A percentile compares a stretch with the other conserved stretches of the same genome.
Conservation (phyloP, 192 early-diverging fungal genomes). For the Phycomyces nitens region DNA sequence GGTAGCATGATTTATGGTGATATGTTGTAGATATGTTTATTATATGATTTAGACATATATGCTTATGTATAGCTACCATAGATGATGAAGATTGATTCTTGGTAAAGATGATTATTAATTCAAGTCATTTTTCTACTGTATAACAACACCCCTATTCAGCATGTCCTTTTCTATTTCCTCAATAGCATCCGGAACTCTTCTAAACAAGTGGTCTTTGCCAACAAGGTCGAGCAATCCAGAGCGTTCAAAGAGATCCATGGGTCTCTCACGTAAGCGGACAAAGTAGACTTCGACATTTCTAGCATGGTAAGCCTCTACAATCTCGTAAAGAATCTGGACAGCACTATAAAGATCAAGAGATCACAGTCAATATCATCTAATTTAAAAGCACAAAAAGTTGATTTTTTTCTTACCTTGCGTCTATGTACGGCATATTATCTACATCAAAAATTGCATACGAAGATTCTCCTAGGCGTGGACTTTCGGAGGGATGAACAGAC, state of each 20-base stretch:
- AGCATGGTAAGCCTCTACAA: constrained; percentile 80
- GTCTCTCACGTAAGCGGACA: constrained; percentile 77
- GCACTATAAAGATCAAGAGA: constrained; percentile 15
- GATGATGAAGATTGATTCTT: no score
- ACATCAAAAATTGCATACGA: constrained; percentile 89
- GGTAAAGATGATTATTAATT: no score
- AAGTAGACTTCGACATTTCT: constrained; percentile 87
- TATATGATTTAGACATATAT: no score
- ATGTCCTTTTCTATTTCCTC: constrained; percentile 27
- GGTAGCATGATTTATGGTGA: no score
- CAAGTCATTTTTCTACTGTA: not conserved
- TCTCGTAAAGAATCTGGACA: constrained; percentile 79
- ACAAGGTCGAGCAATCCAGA: constrained; percentile 62
- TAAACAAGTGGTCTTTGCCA: constrained; percentile 68
- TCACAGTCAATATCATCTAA: not conserved
- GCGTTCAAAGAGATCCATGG: constrained; percentile 67
- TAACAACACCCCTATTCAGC: not conserved
- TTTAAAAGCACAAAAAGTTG: not conserved
- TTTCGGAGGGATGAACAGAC: constrained; percentile 91
- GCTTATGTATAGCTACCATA: no score
- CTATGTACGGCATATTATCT: constrained; percentile 80
- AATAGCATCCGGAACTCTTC: constrained; percentile 49
- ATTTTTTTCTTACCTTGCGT: constrained; percentile 74
- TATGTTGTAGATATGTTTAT: no score
- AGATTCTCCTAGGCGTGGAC: constrained; percentile 66